Percentiles rank a stretch among this genome's conserved stretches.
phyloP scores from a whole-genome alignment of 2,329 filamentous ascomycete genomes.

The Ophiostoma novo-ulmi region DNA sequence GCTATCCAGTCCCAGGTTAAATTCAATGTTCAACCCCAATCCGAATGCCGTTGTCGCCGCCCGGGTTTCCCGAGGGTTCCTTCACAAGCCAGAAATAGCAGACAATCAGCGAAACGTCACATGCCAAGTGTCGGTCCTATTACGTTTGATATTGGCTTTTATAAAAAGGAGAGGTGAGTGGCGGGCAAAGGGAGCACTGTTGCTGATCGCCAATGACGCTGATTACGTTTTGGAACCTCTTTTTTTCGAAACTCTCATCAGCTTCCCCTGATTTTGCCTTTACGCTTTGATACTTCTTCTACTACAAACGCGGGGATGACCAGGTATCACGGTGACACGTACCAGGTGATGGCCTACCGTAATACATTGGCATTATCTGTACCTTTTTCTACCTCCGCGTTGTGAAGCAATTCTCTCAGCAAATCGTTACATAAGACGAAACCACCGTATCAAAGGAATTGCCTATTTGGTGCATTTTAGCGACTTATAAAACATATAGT shows the following conservation, averaged over 20 bases:
- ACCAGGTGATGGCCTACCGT: not conserved
- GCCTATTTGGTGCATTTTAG: slow-evolving; percentile 5
- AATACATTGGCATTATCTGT: not conserved
- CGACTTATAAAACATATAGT: not conserved
- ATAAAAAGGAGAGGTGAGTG: not conserved
- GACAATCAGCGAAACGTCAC: not conserved
- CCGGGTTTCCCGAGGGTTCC: not conserved
- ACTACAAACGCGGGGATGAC: slow-evolving; percentile 2
- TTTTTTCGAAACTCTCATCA: not conserved
- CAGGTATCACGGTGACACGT: not conserved
- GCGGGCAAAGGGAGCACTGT: not conserved
- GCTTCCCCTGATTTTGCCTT: not conserved
- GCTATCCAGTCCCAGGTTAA: not conserved
- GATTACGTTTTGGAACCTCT: not conserved
- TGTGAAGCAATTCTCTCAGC: slow-evolving; percentile 5
- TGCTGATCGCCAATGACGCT: not conserved
- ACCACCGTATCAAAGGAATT: slow-evolving; percentile 4
- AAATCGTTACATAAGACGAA: slow-evolving; percentile 1
- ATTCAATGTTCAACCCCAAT: not conserved
- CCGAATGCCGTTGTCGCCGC: not conserved
- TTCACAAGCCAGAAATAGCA: not conserved
- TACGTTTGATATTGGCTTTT: not conserved
- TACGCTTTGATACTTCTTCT: not conserved
- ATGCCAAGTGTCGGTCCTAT: not conserved
- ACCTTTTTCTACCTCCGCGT: slow-evolving; percentile 1